Percentiles rank a stretch among this genome's conserved stretches.
These are phyloP conservation scores for Diaporthe velutina DNA, from an alignment of 2,329 filamentous ascomycete genomes.

Conservation along the genomic window DNA sequence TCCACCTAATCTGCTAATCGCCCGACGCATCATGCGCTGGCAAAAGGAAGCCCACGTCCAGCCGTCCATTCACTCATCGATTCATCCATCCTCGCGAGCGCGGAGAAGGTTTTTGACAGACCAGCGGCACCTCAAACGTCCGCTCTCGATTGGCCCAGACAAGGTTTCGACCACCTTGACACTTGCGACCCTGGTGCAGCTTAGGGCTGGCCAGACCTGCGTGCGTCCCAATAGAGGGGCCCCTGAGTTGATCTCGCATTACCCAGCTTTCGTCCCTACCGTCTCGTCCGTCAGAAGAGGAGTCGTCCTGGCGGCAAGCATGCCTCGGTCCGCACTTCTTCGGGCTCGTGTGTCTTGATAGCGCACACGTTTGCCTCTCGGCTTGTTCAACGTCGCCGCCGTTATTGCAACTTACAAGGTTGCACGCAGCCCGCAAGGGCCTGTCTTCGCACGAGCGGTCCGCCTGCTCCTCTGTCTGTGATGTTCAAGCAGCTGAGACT, in stretches of 20 bases:
- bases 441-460: slow-evolving; percentile 23
- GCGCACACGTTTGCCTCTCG: slow-evolving; percentile 33
- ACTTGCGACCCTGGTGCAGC: slow-evolving; percentile 30
- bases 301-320: slow-evolving; percentile 1
- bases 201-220: slow-evolving; percentile 24
- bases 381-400: not conserved
- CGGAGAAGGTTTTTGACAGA: slow-evolving; percentile 23
- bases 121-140: slow-evolving; percentile 18
- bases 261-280: slow-evolving; percentile 21
- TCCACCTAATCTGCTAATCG: slow-evolving; percentile 15
- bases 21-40: slow-evolving; percentile 34
- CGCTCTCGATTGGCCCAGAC: slow-evolving; percentile 22
- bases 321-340: slow-evolving; percentile 22
- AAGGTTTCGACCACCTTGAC: slow-evolving; percentile 23
- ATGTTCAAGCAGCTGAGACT: not conserved
- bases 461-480: slow-evolving; percentile 13
- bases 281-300: not conserved
- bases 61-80: not conserved
- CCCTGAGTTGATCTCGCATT: slow-evolving; percentile 23
- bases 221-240: not conserved
- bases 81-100: slow-evolving; percentile 3
- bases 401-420: slow-evolving; percentile 12
- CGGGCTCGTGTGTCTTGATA: slow-evolving; percentile 8
- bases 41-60: slow-evolving; percentile 19
- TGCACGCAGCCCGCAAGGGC: slow-evolving; percentile 22